phyloP scores from a whole-genome alignment of 495 filamentous ascomycete genomes.

The Penicillium lividum region DNA sequence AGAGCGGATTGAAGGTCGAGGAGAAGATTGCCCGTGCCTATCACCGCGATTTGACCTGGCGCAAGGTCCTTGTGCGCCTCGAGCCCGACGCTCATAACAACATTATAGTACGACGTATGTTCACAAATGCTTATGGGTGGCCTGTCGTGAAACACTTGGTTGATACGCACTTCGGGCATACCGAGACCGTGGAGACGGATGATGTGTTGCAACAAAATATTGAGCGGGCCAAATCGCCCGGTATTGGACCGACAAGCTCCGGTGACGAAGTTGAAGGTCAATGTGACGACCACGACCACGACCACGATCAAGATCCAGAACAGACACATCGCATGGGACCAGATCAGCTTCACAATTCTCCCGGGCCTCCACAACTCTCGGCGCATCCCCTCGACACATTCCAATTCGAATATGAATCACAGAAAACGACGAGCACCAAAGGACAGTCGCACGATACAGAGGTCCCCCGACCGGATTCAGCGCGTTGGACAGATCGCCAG shows the following conservation, averaged over 20 bases:
- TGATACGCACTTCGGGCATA: constrained; percentile 86
- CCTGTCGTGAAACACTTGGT: constrained; percentile 91
- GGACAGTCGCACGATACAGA: constrained; percentile 13
- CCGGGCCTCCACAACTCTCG: neutral
- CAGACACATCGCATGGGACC: neutral
- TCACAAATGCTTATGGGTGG: constrained; percentile 97
- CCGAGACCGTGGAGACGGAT: constrained; percentile 54
- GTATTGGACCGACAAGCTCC: constrained; percentile 33
- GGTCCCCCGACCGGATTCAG: constrained; percentile 36
- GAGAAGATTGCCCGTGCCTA: constrained; percentile 97
- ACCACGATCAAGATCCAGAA: constrained; percentile 3
- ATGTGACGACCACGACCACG: constrained; percentile 11
- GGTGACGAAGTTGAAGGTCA: constrained; percentile 51
- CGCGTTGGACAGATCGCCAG: constrained; percentile 41
- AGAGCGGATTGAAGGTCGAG: constrained; percentile 77
- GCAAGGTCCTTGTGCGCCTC: constrained; percentile 91
- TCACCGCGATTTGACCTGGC: constrained; percentile 86
- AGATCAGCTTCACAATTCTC: neutral
- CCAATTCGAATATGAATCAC: constrained; percentile 14
- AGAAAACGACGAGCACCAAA: constrained; percentile 15
- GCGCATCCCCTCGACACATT: constrained; percentile 6
- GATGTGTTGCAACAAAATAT: constrained; percentile 55
- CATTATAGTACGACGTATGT: constrained; percentile 92
- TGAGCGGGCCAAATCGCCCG: constrained; percentile 52
- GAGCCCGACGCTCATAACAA: constrained; percentile 99